Evolutionary conservation across 1,284 basidiomycete genomes (phyloP), one percentile per base, ranked within the genome.

Genomic region (Chalciporus sp.): DNA sequence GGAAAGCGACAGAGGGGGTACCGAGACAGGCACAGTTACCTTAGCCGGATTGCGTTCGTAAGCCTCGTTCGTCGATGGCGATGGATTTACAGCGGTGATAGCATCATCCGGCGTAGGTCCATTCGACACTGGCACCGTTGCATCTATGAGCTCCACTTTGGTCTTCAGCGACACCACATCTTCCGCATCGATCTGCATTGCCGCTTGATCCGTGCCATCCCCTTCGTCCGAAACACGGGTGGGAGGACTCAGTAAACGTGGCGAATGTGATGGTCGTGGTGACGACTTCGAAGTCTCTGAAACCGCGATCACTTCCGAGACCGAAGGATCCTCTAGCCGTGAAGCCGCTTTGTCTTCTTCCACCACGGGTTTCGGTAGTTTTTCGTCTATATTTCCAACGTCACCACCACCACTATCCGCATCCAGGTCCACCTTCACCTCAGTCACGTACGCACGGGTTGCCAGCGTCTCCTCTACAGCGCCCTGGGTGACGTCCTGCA

Each of bases 131-230:
- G 58, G 65, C 31, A 73, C 46, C n/a, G 53, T 19, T 10, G 31
- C 57, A 29, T 70, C 71, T 49, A 63, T 46, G 11, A 69, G 42
- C 56, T 76, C 74, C 51, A 69, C 49, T 46, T 75, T 76, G 27
- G 74, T 56, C 7, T 51, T 49, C 16, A 72, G 50, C 20, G 68
- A 67, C 33, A 28, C 47, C 26, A 58, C 12, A 31, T 47, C 37
- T 7, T 43, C 51, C 40, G 31, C 11, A 26, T 56, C 47, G 8
- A 49, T 47, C 40, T 49, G 52, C 29, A 11, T 53, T 28, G 55
- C 59, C 7, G 39, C 53, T 42, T 57, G 55, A 49, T 55, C 57
- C 44, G 20, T 44, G 35, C 39, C 9, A 35, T 52, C 46, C 28
- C 28, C 26, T 37, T 58, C 56, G 11, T 37, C 39, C 20, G 39